These are phyloP conservation scores for Cyclotella baltica DNA, from an alignment of 108 stramenopile genomes.

Conservation along the genomic window DNA sequence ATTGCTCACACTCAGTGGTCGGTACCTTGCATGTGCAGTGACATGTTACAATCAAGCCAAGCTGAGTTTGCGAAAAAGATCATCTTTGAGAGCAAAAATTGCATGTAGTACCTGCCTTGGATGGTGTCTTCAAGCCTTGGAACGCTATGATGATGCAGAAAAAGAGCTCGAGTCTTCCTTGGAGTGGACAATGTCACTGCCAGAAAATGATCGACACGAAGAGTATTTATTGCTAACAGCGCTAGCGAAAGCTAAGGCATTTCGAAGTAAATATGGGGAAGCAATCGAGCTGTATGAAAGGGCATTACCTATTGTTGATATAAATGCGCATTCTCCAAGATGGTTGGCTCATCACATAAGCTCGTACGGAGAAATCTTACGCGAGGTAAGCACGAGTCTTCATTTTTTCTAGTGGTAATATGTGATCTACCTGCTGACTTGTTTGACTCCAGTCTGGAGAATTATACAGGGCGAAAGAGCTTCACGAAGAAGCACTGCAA, in stretches of 20 bases:
- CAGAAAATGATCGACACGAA: conserved; percentile 13
- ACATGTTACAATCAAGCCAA: conserved; percentile 43
- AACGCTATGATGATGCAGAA: conserved; percentile 47
- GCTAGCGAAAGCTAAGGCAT: conserved; percentile 41
- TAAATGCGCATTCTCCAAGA: conserved; percentile 26
- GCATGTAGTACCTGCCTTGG: conserved; percentile 30
- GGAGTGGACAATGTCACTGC: conserved; percentile 19
- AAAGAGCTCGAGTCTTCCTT: conserved; percentile 35
- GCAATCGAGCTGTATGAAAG: conserved; percentile 44
- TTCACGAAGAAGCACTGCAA: conserved; percentile 42
- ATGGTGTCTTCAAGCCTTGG: conserved; percentile 35
- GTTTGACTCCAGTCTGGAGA: conserved; percentile 23
- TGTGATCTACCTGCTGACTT: neutral
- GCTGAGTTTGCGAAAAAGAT: conserved; percentile 12
- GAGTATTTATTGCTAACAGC: conserved; percentile 28
- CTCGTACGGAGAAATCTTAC: conserved; percentile 38
- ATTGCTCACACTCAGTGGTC: too few species aligned
- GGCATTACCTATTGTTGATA: conserved; percentile 36
- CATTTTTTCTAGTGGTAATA: neutral
- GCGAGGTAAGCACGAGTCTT: conserved; percentile 12
- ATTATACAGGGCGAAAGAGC: conserved; percentile 20
- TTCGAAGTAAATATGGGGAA: conserved; percentile 45
- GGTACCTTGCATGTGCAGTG: conserved; percentile 26
- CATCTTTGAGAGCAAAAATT: conserved; percentile 17
- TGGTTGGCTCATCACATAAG: conserved; percentile 51